Conservation (phyloP, 2,329 filamentous ascomycete species). For the Phialophora tarda region DNA sequence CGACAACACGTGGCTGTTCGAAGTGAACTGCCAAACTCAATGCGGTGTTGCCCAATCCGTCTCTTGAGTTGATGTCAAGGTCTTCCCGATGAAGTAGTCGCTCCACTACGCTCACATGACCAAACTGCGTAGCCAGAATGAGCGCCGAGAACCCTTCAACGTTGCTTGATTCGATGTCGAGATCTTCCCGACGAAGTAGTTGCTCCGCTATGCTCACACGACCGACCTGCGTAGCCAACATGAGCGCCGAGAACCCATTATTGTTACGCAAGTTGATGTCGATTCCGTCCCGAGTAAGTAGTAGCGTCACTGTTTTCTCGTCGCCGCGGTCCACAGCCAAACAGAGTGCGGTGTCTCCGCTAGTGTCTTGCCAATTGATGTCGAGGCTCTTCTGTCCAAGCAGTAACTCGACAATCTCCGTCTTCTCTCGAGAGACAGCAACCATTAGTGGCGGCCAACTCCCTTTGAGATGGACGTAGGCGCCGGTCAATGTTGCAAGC, state of each 20-base stretch:
- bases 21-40: not conserved
- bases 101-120: not conserved
- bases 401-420: not conserved
- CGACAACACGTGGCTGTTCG: not conserved
- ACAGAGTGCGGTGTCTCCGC: not conserved
- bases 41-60: not conserved
- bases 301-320: not conserved
- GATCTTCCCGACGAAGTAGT: not conserved
- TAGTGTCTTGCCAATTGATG: not conserved
- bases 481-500: too few relatives aligned
- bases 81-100: not conserved
- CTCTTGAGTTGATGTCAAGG: not conserved
- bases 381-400: not conserved
- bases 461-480: too few relatives aligned
- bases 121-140: not conserved
- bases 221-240: too few relatives aligned
- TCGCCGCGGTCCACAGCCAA: not conserved
- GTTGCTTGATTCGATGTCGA: not conserved
- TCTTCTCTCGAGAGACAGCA: not conserved
- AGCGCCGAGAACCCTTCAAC: too few relatives aligned
- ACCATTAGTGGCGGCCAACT: too few relatives aligned
- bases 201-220: too few relatives aligned
- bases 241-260: not conserved
- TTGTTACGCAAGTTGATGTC: not conserved
- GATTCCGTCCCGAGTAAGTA: not conserved